Conservation (phyloP, 2,329 filamentous ascomycete genomes). For the Plenodomus lindquistii region DNA sequence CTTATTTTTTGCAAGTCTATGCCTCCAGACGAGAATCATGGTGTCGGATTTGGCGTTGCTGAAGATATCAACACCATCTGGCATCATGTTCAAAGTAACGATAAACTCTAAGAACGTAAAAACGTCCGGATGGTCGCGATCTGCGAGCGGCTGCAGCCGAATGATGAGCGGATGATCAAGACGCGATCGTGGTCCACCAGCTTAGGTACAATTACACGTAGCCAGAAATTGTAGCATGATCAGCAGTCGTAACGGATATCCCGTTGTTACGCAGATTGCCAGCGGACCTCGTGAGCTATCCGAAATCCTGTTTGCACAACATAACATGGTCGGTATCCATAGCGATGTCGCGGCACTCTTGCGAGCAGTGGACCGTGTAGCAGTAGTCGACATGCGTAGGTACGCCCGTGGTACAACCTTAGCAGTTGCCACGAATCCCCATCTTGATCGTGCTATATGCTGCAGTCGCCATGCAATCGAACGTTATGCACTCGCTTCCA, state of each 20-base stretch:
- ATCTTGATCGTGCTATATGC: slow-evolving; percentile 19
- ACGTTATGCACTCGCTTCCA: slow-evolving; percentile 18
- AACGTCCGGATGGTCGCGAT: slow-evolving; percentile 26
- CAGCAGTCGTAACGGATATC: slow-evolving; percentile 26
- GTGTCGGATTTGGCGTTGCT: slow-evolving; percentile 27
- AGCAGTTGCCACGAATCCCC: slow-evolving; percentile 25
- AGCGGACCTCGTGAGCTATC: slow-evolving; percentile 20
- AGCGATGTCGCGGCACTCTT: slow-evolving; percentile 26
- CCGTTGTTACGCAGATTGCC: slow-evolving; percentile 17
- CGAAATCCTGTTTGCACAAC: slow-evolving; percentile 34
- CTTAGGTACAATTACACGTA: slow-evolving; percentile 22
- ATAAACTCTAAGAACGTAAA: slow-evolving; percentile 37
- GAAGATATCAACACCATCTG: slow-evolving; percentile 28
- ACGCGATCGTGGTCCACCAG: slow-evolving; percentile 20
- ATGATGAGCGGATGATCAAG: slow-evolving; percentile 31
- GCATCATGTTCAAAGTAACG: slow-evolving; percentile 27
- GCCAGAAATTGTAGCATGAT: slow-evolving; percentile 35
- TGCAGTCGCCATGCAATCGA: slow-evolving; percentile 10
- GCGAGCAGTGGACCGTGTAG: slow-evolving; percentile 25
- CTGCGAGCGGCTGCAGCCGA: slow-evolving; percentile 32
- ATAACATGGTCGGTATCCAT: slow-evolving; percentile 27
- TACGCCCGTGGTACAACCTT: slow-evolving; percentile 15
- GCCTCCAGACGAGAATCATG: slow-evolving; percentile 35
- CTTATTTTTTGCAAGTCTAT: slow-evolving; percentile 41
- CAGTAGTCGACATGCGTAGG: slow-evolving; percentile 23